Percentiles rank a stretch among this genome's conserved stretches.
These are phyloP conservation scores for Toxoplasma gondii DNA, from an alignment of 169 alveolate species.

Conservation along the genomic window DNA sequence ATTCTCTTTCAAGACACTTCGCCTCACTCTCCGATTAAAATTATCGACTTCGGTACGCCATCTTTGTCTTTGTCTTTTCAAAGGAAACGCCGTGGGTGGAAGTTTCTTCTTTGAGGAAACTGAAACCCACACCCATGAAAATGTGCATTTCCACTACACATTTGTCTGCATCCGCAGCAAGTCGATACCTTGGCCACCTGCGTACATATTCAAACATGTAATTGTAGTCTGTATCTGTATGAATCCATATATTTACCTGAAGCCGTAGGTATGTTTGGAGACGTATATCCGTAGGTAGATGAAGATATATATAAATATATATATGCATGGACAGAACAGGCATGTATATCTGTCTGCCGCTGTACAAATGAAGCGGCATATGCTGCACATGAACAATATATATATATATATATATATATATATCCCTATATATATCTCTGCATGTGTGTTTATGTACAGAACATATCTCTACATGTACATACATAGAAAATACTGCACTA, in stretches of 20 bases:
- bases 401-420: too few relatives aligned
- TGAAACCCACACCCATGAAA: neutral
- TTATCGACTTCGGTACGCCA: slow-evolving; percentile 89
- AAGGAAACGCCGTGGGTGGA: too few relatives aligned
- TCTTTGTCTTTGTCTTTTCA: neutral
- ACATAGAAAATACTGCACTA: too few relatives aligned
- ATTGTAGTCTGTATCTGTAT: neutral
- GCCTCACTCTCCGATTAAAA: slow-evolving; percentile 88
- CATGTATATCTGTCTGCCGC: too few relatives aligned
- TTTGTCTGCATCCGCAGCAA: neutral
- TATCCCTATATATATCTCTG: too few relatives aligned
- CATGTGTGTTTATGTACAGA: too few relatives aligned
- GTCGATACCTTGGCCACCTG: too few relatives aligned
- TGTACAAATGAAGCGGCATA: too few relatives aligned
- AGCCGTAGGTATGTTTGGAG: neutral
- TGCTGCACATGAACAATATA: too few relatives aligned
- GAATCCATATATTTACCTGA: neutral
- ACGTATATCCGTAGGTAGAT: neutral
- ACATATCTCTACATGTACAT: too few relatives aligned
- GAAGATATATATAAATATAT: neutral
- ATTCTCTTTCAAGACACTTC: slow-evolving; percentile 88
- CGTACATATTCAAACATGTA: neutral
- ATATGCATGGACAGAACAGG: neutral
- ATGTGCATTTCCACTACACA: too few relatives aligned
- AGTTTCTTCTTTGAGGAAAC: neutral